A percentile compares a stretch with the other conserved stretches of the same genome.
Conservation (phyloP, 2,329 filamentous ascomycete species). For the Aspergillus sp. region DNA sequence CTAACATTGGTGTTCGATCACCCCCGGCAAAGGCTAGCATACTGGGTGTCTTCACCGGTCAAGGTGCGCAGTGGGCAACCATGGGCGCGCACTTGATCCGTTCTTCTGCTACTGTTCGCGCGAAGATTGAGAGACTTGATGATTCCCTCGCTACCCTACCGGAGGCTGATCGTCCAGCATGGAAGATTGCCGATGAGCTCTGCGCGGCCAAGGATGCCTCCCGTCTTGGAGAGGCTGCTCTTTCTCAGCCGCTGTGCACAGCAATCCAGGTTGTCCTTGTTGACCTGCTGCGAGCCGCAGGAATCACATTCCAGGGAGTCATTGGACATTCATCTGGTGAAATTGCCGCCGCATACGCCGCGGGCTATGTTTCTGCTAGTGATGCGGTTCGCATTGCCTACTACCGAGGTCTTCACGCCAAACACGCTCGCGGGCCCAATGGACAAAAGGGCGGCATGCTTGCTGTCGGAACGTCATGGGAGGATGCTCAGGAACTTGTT, state of each 20-base stretch:
- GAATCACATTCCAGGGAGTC: slow-evolving; percentile 31
- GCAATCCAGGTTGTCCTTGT: slow-evolving; percentile 25
- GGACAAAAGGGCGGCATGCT: slow-evolving; percentile 40
- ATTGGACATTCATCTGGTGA: slow-evolving; percentile 45
- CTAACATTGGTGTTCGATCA: slow-evolving; percentile 2
- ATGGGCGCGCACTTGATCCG: slow-evolving; percentile 21
- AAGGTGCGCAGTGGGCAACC: slow-evolving; percentile 26
- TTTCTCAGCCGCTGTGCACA: slow-evolving; percentile 20
- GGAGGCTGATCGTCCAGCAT: slow-evolving; percentile 15
- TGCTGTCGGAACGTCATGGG: slow-evolving; percentile 29
- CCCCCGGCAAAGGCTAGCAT: slow-evolving; percentile 8
- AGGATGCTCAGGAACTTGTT: slow-evolving; percentile 1
- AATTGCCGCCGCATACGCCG: slow-evolving; percentile 16
- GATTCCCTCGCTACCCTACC: slow-evolving; percentile 14
- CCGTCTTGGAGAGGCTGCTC: slow-evolving; percentile 13
- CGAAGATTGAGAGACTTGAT: slow-evolving; percentile 13
- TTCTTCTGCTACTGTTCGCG: slow-evolving; percentile 3
- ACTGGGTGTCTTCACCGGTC: slow-evolving; percentile 24
- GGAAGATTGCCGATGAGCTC: slow-evolving; percentile 15
- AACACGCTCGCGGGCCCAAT: slow-evolving; percentile 3
- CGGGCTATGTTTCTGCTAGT: slow-evolving; percentile 4
- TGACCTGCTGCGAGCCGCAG: slow-evolving; percentile 21
- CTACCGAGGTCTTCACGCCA: slow-evolving; percentile 34
- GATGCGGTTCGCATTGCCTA: slow-evolving; percentile 42
- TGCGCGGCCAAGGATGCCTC: slow-evolving; percentile 7